A percentile compares a stretch with the other conserved stretches of the same genome.
These are phyloP conservation scores for Phyllosticta capitalensis DNA, from an alignment of 2,329 filamentous ascomycete genomes.

Conservation along the genomic window DNA sequence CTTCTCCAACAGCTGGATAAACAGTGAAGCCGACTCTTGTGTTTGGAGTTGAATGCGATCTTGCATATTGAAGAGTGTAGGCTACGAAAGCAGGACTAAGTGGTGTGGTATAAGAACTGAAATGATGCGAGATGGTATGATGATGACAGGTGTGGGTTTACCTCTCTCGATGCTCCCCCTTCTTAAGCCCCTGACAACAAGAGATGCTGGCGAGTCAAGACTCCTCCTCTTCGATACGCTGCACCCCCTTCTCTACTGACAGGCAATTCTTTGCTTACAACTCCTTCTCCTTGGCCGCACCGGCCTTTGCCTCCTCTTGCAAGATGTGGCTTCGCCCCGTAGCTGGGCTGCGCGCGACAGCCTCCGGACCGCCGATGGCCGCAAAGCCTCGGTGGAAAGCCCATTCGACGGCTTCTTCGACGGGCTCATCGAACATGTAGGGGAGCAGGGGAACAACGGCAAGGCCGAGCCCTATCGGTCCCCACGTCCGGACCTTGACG, in stretches of 20 bases:
- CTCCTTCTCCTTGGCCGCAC: conserved; percentile 26
- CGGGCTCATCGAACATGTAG: conserved; percentile 78
- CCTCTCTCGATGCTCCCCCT: no score
- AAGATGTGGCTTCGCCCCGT: conserved; percentile 30
- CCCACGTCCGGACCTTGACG: conserved; percentile 64
- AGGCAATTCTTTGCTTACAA: conserved; percentile 12
- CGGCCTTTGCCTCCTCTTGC: conserved; percentile 23
- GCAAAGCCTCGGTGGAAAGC: conserved; percentile 75
- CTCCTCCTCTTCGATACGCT: no score
- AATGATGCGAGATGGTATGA: no score
- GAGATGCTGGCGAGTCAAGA: no score
- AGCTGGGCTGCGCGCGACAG: conserved; percentile 37
- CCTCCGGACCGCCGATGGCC: conserved; percentile 55
- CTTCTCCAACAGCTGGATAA: no score
- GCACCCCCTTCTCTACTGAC: background rate
- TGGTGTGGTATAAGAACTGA: no score
- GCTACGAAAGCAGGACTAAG: no score
- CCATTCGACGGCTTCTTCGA: conserved; percentile 88
- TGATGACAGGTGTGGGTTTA: no score
- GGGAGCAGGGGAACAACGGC: conserved; percentile 71
- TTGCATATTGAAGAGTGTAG: no score
- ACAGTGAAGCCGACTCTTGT: no score
- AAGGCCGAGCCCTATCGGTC: conserved; percentile 70
- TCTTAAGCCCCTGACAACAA: no score
- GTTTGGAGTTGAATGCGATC: no score